phyloP scores from a whole-genome alignment of 768 basidiomycete species.

The Ramaria sp. region DNA sequence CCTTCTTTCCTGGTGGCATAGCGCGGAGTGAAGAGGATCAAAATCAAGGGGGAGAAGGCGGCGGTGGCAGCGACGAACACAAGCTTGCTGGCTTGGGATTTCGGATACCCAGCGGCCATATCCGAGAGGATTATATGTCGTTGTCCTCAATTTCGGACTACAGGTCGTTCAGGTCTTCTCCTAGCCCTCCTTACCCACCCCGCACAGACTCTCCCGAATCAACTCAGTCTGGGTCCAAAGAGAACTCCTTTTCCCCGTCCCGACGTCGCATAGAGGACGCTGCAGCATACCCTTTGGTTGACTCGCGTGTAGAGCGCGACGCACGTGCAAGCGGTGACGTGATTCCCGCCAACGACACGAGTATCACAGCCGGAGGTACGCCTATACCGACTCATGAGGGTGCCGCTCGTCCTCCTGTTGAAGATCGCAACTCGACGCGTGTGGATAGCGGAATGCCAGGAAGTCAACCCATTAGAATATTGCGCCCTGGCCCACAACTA shows the following conservation, averaged over 20 bases:
- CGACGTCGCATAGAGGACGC: not conserved
- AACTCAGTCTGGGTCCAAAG: slow-evolving; percentile 3
- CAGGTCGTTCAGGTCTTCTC: slow-evolving; percentile 60
- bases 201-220: slow-evolving; percentile 4
- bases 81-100: slow-evolving; percentile 33
- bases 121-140: slow-evolving; percentile 31
- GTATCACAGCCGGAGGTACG: not conserved
- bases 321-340: not conserved
- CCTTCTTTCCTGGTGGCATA: slow-evolving; percentile 70
- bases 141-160: slow-evolving; percentile 52
- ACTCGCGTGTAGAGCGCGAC: not conserved
- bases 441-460: not conserved
- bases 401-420: not conserved
- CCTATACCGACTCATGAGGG: not conserved
- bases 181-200: slow-evolving; percentile 30
- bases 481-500: not conserved
- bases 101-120: slow-evolving; percentile 26
- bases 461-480: slow-evolving; percentile 3
- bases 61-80: not conserved
- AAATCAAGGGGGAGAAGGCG: slow-evolving; percentile 2
- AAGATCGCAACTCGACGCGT: not conserved
- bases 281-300: not conserved
- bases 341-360: not conserved
- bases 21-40: slow-evolving; percentile 47
- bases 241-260: not conserved